Conservation (phyloP, 352 stramenopile species). For the Phytophthora citrophthora region DNA sequence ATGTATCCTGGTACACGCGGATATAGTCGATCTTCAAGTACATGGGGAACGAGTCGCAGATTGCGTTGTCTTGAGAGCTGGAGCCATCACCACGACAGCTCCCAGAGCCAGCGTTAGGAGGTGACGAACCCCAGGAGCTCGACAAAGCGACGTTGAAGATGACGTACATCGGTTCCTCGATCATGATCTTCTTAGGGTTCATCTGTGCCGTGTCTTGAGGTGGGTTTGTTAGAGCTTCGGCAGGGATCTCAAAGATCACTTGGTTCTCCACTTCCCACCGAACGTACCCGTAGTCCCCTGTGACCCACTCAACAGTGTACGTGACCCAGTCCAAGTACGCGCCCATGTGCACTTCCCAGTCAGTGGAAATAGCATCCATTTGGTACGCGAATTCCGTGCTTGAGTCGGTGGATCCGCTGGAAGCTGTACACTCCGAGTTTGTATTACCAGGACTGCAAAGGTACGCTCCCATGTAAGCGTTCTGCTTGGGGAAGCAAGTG, state of each 20-base stretch:
- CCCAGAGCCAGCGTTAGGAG: slow-evolving; percentile 52
- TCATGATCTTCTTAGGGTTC: slow-evolving; percentile 91
- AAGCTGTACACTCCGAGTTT: slow-evolving; percentile 31
- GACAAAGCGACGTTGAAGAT: slow-evolving; percentile 95
- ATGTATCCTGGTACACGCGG: slow-evolving; percentile 61
- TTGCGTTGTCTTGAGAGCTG: slow-evolving; percentile 35
- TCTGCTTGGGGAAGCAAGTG: slow-evolving; percentile 61
- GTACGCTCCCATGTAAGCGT: slow-evolving; percentile 59
- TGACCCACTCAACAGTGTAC: slow-evolving; percentile 79
- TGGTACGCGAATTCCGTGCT: slow-evolving; percentile 66
- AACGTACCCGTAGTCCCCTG: slow-evolving; percentile 49
- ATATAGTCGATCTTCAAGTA: slow-evolving; percentile 85
- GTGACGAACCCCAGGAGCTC: slow-evolving; percentile 75
- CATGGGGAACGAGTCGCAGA: slow-evolving; percentile 71
- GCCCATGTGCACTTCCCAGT: slow-evolving; percentile 80
- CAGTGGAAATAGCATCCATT: slow-evolving; percentile 93
- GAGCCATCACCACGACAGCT: slow-evolving; percentile 50
- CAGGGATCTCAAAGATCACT: slow-evolving; percentile 89
- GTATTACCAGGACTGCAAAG: slow-evolving; percentile 60
- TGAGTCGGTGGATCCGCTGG: slow-evolving; percentile 18
- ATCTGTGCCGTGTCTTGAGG: slow-evolving; percentile 52
- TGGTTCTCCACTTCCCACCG: slow-evolving; percentile 80
- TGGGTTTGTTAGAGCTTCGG: slow-evolving; percentile 51
- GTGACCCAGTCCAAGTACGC: slow-evolving; percentile 83
- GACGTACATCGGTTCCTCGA: slow-evolving; percentile 94